Evolutionary conservation across 106 monocot genomes (phyloP).

Genomic region (Allium fistulosum): DNA sequence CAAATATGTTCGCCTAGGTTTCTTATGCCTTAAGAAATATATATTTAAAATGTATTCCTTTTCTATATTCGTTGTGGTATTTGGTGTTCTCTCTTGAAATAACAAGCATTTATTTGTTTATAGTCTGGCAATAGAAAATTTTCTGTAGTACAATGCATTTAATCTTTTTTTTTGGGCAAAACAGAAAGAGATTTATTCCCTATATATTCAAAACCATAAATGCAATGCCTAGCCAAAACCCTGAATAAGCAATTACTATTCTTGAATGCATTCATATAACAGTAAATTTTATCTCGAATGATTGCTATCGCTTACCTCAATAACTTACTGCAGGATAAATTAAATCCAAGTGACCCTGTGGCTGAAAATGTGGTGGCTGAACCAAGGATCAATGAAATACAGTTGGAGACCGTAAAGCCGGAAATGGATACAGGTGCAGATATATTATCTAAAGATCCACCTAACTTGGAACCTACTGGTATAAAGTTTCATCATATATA

Average conservation of each 20-base stretch:
- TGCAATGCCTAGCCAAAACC: no score
- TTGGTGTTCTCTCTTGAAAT: background rate
- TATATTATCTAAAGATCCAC: background rate
- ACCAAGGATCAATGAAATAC: constrained; percentile 19
- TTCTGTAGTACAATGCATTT: no score
- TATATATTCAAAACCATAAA: no score
- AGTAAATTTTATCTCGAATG: background rate
- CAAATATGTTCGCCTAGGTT: background rate
- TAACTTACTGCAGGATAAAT: constrained; percentile 20
- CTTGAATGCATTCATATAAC: no score
- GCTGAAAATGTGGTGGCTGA: constrained; percentile 26
- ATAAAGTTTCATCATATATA: constrained; percentile 4
- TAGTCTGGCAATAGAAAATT: no score
- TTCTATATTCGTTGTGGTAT: background rate
- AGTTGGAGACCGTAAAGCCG: background rate
- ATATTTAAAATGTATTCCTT: background rate
- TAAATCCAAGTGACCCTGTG: constrained; percentile 18
- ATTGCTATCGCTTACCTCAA: background rate
- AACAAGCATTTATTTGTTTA: background rate
- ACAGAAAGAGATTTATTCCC: no score
- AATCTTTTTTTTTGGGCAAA: no score
- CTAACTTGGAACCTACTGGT: constrained; percentile 55
- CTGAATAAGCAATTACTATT: no score
- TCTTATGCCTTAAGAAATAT: background rate
- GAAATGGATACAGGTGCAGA: constrained; percentile 13